A percentile compares a stretch with the other conserved stretches of the same genome.
Conservation (phyloP, 176 grass and related monocot species). For the Cenchrus fungigraminus region DNA sequence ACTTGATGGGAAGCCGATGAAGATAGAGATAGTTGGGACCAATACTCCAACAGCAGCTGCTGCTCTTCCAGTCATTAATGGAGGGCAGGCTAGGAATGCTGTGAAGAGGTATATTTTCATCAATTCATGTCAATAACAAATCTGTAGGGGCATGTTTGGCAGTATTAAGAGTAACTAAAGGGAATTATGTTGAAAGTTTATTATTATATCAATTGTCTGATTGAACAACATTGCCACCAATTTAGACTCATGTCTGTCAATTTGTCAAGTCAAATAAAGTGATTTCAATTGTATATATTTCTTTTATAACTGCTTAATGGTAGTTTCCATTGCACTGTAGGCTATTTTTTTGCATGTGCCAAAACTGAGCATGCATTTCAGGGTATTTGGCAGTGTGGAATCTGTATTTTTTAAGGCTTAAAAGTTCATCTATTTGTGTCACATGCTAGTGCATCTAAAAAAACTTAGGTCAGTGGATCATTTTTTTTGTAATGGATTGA, state of each 20-base stretch:
- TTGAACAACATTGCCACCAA: not conserved
- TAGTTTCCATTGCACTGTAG: not conserved
- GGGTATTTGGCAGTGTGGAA: not conserved
- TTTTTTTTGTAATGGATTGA: not conserved
- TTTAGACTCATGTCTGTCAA: not conserved
- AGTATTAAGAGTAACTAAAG: not conserved
- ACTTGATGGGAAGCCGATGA: conserved; percentile 99
- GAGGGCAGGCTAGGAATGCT: conserved; percentile 43
- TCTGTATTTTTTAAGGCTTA: not conserved
- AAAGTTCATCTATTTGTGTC: not conserved
- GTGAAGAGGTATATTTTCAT: conserved; percentile 60
- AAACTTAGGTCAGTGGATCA: not conserved
- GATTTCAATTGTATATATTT: not conserved
- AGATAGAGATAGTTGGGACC: conserved; percentile 90
- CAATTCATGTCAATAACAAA: not conserved
- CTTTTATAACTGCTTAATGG: not conserved
- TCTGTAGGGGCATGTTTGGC: not conserved
- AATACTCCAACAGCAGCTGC: conserved; percentile 66
- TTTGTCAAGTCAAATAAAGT: not conserved
- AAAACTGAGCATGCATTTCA: not conserved
- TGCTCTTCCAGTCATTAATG: conserved; percentile 52
- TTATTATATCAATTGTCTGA: not conserved
- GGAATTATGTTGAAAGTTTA: not conserved
- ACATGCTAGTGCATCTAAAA: conserved; percentile 3
- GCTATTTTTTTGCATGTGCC: not conserved